phyloP scores from a whole-genome alignment of 2,329 filamentous ascomycete species.

The Penicillium brasilianum region DNA sequence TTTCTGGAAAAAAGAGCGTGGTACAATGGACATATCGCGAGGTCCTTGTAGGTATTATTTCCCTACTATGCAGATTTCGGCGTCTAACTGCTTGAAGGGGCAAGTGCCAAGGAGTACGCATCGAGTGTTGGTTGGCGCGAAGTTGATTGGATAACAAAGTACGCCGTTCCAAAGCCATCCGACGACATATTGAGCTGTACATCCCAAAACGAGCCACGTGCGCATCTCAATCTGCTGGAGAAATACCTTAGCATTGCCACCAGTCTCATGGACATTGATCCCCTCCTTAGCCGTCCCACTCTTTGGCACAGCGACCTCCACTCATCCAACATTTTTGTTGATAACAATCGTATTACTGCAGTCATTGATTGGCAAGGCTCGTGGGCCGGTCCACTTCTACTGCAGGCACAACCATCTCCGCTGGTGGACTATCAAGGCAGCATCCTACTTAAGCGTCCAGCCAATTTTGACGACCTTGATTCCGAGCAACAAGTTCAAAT shows the following conservation, averaged over 20 bases:
- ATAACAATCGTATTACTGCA: constrained; percentile 41
- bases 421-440: constrained; percentile 35
- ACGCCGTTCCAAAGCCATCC: constrained; percentile 1
- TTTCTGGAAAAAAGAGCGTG: constrained; percentile 38
- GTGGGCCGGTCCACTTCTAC: constrained; percentile 37
- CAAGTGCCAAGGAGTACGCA: constrained; percentile 39
- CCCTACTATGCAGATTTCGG: constrained; percentile 7
- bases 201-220: background rate
- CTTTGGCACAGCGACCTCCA: constrained; percentile 50
- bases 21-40: constrained; percentile 42
- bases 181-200: background rate
- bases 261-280: background rate
- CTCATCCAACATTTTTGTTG: constrained; percentile 47
- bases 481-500: constrained; percentile 20
- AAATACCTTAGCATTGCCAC: background rate
- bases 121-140: constrained; percentile 24
- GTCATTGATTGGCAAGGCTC: constrained; percentile 52
- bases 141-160: background rate
- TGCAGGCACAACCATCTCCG: constrained; percentile 28
- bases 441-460: constrained; percentile 31
- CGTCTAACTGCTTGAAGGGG: constrained; percentile 35
- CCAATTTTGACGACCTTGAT: constrained; percentile 31
- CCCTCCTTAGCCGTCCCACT: constrained; percentile 29
- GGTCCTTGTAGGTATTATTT: constrained; percentile 45
- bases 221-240: background rate